Evolutionary conservation across 345 rosid genomes (phyloP), one percentile per base, ranked within the genome.

Genomic region (Hibiscus syriacus): DNA sequence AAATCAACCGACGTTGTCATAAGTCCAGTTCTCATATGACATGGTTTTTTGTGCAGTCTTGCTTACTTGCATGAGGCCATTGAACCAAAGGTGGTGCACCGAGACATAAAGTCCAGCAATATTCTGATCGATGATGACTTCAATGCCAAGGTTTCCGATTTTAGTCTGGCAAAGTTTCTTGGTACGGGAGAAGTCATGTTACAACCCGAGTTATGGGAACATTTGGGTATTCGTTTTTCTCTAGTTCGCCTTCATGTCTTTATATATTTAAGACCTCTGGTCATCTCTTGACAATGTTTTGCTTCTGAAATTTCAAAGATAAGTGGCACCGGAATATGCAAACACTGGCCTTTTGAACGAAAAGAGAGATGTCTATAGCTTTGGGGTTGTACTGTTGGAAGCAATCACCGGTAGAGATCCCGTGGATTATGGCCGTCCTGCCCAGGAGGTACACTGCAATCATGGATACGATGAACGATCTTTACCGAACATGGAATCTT

Each of bases 311-410:
- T 62, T 27, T 69, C 54, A 30, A 86, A 95, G 98, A 22, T 95
- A 95, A 32, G 99, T 95, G 61, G 99, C 99, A 72, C 99, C 99
- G n/a, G 99, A 95, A 78, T 95, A 95, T 73, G 99, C 99, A 62
- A 92, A 94, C 68, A 86, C 96, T 6, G 99, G 99, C 54, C 97
- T 95, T 69, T 71, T 95, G 79, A 95, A 95, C 71, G 99, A 95
- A 80, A 95, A 95, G 75, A 95, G 99, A 20, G 99, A 95, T 78
- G 99, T 95, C 59, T 95, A 92, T 77, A 95, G 99, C 81, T 92
- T 85, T 16, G 99, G 99, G 10, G 98, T 95, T 74, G 82, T 95
- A 57, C 83, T 95, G 46, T 79, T 94, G 76, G 98, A 94, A 78
- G 89, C 97, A 46, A 83, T 94, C 56, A 89, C 96, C 9, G 98